A percentile compares a stretch with the other conserved stretches of the same genome.
Conservation (phyloP, 768 basidiomycete genomes). For the Mycena latifolia region DNA sequence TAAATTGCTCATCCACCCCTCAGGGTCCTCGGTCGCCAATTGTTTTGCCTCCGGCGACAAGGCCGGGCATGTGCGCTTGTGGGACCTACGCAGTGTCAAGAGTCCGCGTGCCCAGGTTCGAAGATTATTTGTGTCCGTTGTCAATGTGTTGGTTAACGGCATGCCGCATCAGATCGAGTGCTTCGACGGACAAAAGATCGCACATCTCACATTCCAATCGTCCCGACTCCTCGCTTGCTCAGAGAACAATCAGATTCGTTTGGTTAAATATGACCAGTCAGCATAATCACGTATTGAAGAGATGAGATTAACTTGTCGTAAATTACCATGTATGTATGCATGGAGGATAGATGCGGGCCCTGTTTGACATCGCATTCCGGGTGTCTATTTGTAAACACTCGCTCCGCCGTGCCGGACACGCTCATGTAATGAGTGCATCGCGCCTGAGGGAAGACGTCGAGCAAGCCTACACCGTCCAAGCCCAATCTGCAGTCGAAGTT, state of each 20-base stretch:
- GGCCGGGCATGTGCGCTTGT: slow-evolving; percentile 56
- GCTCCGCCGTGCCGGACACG: neutral
- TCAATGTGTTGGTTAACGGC: neutral
- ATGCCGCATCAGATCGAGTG: slow-evolving; percentile 50
- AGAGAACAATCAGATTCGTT: slow-evolving; percentile 50
- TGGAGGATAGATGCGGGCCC: neutral
- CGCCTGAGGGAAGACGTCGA: slow-evolving; percentile 67
- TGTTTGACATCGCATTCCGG: neutral
- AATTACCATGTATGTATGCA: neutral
- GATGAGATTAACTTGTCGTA: neutral
- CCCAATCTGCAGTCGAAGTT: slow-evolving; percentile 69
- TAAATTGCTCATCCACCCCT: neutral
- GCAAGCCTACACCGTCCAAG: slow-evolving; percentile 69
- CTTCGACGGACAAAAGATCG: slow-evolving; percentile 50
- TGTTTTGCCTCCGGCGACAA: slow-evolving; percentile 59
- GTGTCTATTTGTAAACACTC: neutral
- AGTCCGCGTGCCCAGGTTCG: slow-evolving; percentile 40
- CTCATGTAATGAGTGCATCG: slow-evolving; percentile 6
- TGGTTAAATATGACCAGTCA: slow-evolving; percentile 23
- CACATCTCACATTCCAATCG: slow-evolving; percentile 51
- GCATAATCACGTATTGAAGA: too few relatives aligned
- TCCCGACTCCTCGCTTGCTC: slow-evolving; percentile 52
- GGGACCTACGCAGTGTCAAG: slow-evolving; percentile 60
- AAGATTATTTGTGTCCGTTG: neutral
- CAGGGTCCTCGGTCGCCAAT: slow-evolving; percentile 39